Evolutionary conservation across 1,284 basidiomycete species (phyloP).

Genomic region (Rhodotorula glutinis): DNA sequence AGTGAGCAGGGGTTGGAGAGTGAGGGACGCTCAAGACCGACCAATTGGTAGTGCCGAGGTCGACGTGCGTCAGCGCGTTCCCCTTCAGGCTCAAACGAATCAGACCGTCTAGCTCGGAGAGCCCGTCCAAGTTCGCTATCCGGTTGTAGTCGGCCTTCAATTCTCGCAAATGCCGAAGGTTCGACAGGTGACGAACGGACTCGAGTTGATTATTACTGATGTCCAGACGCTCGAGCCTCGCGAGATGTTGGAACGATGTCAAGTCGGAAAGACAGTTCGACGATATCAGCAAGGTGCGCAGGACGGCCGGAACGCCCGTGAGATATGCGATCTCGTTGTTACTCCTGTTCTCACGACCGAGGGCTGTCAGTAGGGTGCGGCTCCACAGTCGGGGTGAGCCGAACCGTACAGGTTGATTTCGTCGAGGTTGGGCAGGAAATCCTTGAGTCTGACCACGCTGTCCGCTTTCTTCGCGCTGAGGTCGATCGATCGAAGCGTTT

Average conservation of each 20-base stretch:
- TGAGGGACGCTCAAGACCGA: conserved; percentile 50
- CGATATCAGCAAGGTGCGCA: conserved; percentile 76
- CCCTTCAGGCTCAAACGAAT: conserved; percentile 76
- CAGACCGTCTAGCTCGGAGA: conserved; percentile 73
- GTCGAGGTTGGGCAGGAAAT: conserved; percentile 84
- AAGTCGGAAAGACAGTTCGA: conserved; percentile 79
- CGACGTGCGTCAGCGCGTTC: conserved; percentile 66
- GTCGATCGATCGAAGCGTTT: conserved; percentile 71
- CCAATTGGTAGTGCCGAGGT: conserved; percentile 68
- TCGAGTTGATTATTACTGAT: conserved; percentile 87
- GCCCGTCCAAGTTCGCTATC: conserved; percentile 71
- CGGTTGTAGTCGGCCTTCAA: conserved; percentile 81
- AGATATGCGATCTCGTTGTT: conserved; percentile 79
- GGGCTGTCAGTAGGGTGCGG: background rate
- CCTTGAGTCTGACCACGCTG: conserved; percentile 85
- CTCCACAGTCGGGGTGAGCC: conserved; percentile 13
- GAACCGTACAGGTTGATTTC: conserved; percentile 70
- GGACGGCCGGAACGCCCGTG: conserved; percentile 72
- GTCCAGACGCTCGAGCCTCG: conserved; percentile 82
- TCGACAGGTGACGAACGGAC: conserved; percentile 74
- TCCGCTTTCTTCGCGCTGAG: conserved; percentile 76
- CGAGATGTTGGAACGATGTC: conserved; percentile 83
- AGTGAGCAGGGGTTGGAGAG: conserved; percentile 10
- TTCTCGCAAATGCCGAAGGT: conserved; percentile 79
- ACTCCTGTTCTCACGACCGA: conserved; percentile 53